phyloP scores from a whole-genome alignment of 2,329 filamentous ascomycete genomes.

The Phaeomoniella chlamydospora region DNA sequence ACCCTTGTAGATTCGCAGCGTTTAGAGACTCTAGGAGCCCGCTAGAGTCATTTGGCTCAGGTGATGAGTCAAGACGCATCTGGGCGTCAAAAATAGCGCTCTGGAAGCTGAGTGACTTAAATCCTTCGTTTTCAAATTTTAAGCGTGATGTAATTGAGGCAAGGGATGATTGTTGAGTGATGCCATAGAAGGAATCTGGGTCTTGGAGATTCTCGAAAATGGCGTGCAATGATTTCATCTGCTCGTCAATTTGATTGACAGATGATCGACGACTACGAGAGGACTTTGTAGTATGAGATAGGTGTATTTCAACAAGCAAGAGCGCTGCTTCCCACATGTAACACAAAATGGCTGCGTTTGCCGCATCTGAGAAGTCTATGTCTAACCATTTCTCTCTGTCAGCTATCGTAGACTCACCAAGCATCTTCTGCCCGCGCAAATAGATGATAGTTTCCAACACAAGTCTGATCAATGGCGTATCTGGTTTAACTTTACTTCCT shows the following conservation, averaged over 20 bases:
- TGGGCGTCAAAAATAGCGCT: conserved; percentile 84
- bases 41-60: conserved; percentile 35
- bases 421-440: conserved; percentile 64
- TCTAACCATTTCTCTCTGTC: conserved; percentile 78
- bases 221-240: conserved; percentile 56
- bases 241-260: conserved; percentile 34
- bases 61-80: conserved; percentile 46
- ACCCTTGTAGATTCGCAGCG: conserved; percentile 66
- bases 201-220: conserved; percentile 93
- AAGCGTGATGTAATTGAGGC: conserved; percentile 65
- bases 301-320: conserved; percentile 62
- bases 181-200: conserved; percentile 88
- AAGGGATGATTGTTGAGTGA: conserved; percentile 64
- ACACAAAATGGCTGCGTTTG: conserved; percentile 59
- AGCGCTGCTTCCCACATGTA: conserved; percentile 79
- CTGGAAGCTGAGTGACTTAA: conserved; percentile 78
- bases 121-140: conserved; percentile 77
- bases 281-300: conserved; percentile 35
- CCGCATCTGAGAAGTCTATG: conserved; percentile 57
- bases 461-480: conserved; percentile 51
- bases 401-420: conserved; percentile 61
- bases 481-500: conserved; percentile 15
- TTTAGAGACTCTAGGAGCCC: conserved; percentile 66
- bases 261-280: conserved; percentile 51
- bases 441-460: conserved; percentile 73